These are phyloP conservation scores for Entomortierella parvispora DNA, from an alignment of 192 early-diverging fungal genomes.

Conservation along the genomic window DNA sequence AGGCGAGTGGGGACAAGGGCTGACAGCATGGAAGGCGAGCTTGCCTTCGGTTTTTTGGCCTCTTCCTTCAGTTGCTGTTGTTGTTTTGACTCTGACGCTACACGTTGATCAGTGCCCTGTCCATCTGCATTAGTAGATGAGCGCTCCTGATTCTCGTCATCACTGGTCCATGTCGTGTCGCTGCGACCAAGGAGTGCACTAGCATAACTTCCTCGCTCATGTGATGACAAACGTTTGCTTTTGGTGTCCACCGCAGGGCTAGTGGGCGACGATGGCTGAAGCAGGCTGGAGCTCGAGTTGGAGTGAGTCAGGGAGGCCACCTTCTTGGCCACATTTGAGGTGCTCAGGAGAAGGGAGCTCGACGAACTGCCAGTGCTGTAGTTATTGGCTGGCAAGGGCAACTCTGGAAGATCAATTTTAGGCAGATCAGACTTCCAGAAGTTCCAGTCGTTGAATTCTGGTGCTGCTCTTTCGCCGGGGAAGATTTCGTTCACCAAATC, in stretches of 20 bases:
- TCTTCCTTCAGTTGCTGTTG: slow-evolving; percentile 17
- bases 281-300: slow-evolving; percentile 20
- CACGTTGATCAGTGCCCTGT: not conserved
- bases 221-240: slow-evolving; percentile 15
- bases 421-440: slow-evolving; percentile 77
- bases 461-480: slow-evolving; percentile 70
- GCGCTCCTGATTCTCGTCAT: slow-evolving; percentile 24
- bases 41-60: slow-evolving; percentile 9
- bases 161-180: slow-evolving; percentile 21
- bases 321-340: slow-evolving; percentile 40
- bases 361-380: slow-evolving; percentile 25
- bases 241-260: slow-evolving; percentile 26
- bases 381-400: slow-evolving; percentile 36
- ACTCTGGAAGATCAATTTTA: slow-evolving; percentile 58
- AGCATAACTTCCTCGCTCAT: slow-evolving; percentile 14
- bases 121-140: not conserved
- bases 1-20: slow-evolving; percentile 37
- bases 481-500: slow-evolving; percentile 97
- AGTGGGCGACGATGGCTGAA: slow-evolving; percentile 34
- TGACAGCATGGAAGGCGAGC: slow-evolving; percentile 45
- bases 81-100: not conserved
- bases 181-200: slow-evolving; percentile 9
- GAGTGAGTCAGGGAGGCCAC: slow-evolving; percentile 29
- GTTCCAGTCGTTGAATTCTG: slow-evolving; percentile 86
- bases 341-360: slow-evolving; percentile 25